Evolutionary conservation across 2,329 filamentous ascomycete species (phyloP).

Genomic region (Pleomassaria siparia): DNA sequence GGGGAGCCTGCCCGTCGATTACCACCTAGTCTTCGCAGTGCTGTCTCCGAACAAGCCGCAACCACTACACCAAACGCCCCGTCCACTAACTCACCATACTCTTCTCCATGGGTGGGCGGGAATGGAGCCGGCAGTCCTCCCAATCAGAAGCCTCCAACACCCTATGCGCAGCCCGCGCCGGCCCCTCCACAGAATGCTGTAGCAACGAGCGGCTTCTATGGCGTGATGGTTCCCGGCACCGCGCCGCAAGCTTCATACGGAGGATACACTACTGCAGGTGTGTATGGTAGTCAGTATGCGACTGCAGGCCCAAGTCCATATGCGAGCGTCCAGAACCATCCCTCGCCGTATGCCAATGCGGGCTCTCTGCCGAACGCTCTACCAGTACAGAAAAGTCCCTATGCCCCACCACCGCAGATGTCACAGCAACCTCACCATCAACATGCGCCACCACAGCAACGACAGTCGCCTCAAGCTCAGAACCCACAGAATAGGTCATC

Average conservation of each 20-base stretch:
- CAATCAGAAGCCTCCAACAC: conserved; percentile 27
- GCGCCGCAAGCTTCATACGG: conserved; percentile 28
- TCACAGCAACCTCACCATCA: conserved; percentile 6
- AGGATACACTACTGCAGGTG: conserved; percentile 20
- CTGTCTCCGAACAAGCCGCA: conserved; percentile 20
- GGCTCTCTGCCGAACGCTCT: conserved; percentile 21
- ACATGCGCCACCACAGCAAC: conserved; percentile 6
- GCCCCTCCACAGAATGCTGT: conserved; percentile 24
- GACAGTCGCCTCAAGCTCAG: conserved; percentile 6
- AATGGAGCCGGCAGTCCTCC: conserved; percentile 29
- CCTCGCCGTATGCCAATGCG: conserved; percentile 31
- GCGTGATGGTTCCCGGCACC: conserved; percentile 36
- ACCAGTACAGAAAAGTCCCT: conserved; percentile 2
- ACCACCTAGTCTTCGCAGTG: conserved; percentile 39
- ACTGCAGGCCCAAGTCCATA: conserved; percentile 33
- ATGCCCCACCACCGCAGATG: conserved; percentile 4
- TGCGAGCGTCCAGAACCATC: conserved; percentile 20
- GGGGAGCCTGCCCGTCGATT: conserved; percentile 32
- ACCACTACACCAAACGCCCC: conserved; percentile 28
- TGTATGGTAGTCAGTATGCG: conserved; percentile 34
- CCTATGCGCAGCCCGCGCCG: conserved; percentile 34
- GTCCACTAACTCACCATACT: conserved; percentile 35
- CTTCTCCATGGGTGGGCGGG: conserved; percentile 40
- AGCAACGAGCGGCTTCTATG: conserved; percentile 34
- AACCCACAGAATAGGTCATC: conserved; percentile 6